phyloP scores from a whole-genome alignment of 768 basidiomycete species.

The Calocybe cyanea region DNA sequence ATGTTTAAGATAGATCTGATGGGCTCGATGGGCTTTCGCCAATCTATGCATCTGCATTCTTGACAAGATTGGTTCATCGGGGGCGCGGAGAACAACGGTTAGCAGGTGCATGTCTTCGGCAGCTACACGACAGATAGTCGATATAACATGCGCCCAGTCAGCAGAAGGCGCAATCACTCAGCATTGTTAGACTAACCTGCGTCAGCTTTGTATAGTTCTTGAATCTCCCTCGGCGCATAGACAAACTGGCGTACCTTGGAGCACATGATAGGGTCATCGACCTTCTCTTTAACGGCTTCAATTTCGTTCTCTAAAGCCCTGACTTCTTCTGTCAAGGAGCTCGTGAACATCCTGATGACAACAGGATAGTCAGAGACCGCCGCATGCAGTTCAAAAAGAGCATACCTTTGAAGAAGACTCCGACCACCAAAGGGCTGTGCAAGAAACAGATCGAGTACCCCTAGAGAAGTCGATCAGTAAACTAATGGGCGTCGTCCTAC shows the following conservation, averaged over 20 bases:
- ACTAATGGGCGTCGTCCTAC: slow-evolving; percentile 8
- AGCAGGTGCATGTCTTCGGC: slow-evolving; percentile 73
- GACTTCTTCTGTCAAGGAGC: slow-evolving; percentile 87
- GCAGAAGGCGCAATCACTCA: not conserved
- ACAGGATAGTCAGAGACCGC: not conserved
- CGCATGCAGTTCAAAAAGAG: not conserved
- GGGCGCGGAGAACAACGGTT: slow-evolving; percentile 73
- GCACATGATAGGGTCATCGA: slow-evolving; percentile 84
- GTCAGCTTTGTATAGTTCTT: slow-evolving; percentile 75
- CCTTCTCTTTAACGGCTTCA: slow-evolving; percentile 79
- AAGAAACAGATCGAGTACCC: slow-evolving; percentile 88
- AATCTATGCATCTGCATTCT: slow-evolving; percentile 80
- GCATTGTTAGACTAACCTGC: slow-evolving; percentile 50
- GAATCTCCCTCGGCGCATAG: slow-evolving; percentile 84
- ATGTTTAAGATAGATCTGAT: slow-evolving; percentile 65
- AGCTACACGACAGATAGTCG: slow-evolving; percentile 30
- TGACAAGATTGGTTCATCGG: slow-evolving; percentile 70
- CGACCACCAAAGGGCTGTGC: slow-evolving; percentile 95
- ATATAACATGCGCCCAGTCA: not conserved
- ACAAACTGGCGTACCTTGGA: slow-evolving; percentile 87
- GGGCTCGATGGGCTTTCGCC: slow-evolving; percentile 72
- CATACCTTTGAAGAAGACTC: slow-evolving; percentile 84
- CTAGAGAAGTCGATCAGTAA: slow-evolving; percentile 23
- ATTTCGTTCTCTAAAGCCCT: slow-evolving; percentile 83
- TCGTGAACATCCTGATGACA: slow-evolving; percentile 83